Percentiles rank a stretch among this genome's conserved stretches.
phyloP scores from a whole-genome alignment of 306 rosid genomes.

The Castanopsis chinensis region DNA sequence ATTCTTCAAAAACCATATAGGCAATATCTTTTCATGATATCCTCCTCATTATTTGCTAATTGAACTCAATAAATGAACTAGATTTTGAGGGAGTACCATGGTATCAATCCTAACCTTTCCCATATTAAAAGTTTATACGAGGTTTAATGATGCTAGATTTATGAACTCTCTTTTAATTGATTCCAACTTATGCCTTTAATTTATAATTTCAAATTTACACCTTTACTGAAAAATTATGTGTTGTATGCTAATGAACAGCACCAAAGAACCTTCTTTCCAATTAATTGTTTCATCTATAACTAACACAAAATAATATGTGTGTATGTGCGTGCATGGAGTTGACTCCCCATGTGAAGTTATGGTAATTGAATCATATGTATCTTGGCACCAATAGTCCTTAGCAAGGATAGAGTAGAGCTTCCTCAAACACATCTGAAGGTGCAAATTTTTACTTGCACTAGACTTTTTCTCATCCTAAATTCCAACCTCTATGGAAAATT shows the following conservation, averaged over 20 bases:
- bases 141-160: background rate
- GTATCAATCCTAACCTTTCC: background rate
- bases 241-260: background rate
- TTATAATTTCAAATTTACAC: background rate
- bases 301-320: no score
- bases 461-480: background rate
- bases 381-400: background rate
- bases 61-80: background rate
- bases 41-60: background rate
- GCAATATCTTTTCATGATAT: background rate
- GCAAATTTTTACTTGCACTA: background rate
- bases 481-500: background rate
- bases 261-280: background rate
- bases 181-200: background rate
- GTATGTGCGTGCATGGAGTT: no score
- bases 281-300: background rate
- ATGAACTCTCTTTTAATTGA: background rate
- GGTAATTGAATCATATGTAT: background rate
- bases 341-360: no score
- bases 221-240: background rate
- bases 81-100: background rate
- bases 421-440: background rate
- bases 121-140: background rate
- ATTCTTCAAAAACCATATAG: background rate
- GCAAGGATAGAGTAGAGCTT: background rate